Evolutionary conservation across 257 asterid species (phyloP).

Genomic region (Fraxinus americana): DNA sequence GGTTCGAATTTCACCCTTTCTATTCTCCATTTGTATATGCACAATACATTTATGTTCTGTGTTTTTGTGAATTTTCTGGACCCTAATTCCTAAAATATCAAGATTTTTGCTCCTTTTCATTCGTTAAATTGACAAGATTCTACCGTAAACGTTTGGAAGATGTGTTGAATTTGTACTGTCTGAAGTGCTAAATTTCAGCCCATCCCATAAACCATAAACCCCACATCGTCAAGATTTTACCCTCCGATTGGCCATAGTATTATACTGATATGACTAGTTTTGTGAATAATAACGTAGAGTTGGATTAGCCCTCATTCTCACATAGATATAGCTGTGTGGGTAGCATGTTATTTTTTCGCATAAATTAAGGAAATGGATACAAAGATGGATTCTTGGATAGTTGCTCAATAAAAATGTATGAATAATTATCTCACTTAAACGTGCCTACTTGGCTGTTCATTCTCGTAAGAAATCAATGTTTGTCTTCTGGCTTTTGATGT

Average conservation of each 20-base stretch:
- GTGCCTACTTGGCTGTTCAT: not conserved
- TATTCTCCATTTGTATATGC: not conserved
- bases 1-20: slow-evolving; percentile 37
- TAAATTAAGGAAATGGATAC: slow-evolving; percentile 12
- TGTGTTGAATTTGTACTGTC: not conserved
- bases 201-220: not conserved
- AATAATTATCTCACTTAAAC: not conserved
- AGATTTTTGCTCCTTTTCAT: not conserved
- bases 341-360: not conserved
- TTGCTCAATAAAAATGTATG: not conserved
- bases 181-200: not conserved
- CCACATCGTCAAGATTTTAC: not conserved
- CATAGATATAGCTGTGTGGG: not conserved
- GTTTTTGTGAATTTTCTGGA: not conserved
- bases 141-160: not conserved
- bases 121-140: not conserved
- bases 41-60: not conserved
- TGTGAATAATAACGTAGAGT: not conserved
- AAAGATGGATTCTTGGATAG: not conserved
- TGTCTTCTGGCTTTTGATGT: not conserved
- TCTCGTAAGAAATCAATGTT: not conserved
- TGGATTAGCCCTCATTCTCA: not conserved
- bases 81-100: not conserved
- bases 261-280: not conserved
- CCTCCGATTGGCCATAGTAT: not conserved